A percentile compares a stretch with the other conserved stretches of the same genome.
These are phyloP conservation scores for Tylopilus vinaceipallidus DNA, from an alignment of 768 basidiomycete genomes.

Conservation along the genomic window DNA sequence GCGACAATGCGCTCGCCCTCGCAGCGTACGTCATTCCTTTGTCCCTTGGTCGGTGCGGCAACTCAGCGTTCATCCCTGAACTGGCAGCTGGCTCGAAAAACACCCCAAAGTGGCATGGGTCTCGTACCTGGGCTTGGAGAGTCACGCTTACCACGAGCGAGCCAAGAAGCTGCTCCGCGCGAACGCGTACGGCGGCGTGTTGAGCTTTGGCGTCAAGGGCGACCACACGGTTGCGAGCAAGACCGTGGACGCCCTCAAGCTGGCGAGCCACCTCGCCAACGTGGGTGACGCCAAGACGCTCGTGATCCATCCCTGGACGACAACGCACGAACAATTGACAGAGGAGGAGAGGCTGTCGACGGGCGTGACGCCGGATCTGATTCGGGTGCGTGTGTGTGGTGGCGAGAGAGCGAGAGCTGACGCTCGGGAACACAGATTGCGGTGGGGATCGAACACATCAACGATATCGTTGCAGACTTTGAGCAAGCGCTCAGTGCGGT, in stretches of 20 bases:
- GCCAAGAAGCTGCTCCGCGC: conserved; percentile 57
- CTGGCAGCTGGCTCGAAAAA: conserved; percentile 51
- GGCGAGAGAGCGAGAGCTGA: too few species aligned
- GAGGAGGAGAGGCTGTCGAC: conserved; percentile 45
- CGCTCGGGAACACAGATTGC: conserved; percentile 32
- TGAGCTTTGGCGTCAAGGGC: conserved; percentile 77
- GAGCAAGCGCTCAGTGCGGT: conserved; percentile 36
- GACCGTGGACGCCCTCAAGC: conserved; percentile 66
- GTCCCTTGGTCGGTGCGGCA: too few species aligned
- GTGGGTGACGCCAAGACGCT: conserved; percentile 67
- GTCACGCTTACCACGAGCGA: conserved; percentile 57
- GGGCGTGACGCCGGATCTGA: conserved; percentile 56
- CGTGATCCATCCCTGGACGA: conserved; percentile 56
- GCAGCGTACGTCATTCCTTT: conserved; percentile 34
- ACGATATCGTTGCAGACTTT: conserved; percentile 49
- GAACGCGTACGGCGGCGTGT: conserved; percentile 63
- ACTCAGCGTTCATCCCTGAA: too few species aligned
- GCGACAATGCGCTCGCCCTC: conserved; percentile 51
- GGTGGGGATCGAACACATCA: conserved; percentile 43
- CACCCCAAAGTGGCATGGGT: conserved; percentile 75
- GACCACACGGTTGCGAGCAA: conserved; percentile 48
- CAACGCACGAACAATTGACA: conserved; percentile 58
- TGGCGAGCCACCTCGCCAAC: conserved; percentile 73
- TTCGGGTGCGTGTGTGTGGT: conserved; percentile 41
- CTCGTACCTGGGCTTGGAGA: conserved; percentile 67